These are phyloP conservation scores for Phaeosphaeriaceae sp. DNA, from an alignment of 2,329 filamentous ascomycete species.

Conservation along the genomic window DNA sequence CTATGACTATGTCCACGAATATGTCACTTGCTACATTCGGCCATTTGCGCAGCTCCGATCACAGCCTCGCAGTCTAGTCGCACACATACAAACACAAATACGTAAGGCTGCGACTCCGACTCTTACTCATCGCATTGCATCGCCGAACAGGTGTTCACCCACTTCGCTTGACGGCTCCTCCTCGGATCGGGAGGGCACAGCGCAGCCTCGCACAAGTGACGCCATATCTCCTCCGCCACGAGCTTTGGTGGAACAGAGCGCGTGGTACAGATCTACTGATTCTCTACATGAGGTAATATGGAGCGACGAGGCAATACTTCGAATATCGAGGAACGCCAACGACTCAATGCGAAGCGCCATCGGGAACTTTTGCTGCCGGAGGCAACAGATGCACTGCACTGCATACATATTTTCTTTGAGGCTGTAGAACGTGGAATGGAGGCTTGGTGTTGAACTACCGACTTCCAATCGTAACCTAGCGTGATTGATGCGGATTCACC, in stretches of 20 bases:
- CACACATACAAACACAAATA: background rate
- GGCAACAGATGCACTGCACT: background rate
- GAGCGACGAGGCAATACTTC: background rate
- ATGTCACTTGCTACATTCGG: background rate
- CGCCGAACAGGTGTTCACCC: constrained; percentile 8
- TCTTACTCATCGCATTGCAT: background rate
- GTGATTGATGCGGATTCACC: background rate
- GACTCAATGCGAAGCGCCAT: background rate
- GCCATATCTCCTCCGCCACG: background rate
- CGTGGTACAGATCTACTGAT: background rate
- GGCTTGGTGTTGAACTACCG: background rate
- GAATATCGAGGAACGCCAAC: background rate
- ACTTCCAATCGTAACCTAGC: background rate
- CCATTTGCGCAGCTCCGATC: background rate
- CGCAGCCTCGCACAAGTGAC: constrained; percentile 1
- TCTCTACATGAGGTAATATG: background rate
- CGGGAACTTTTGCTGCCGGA: background rate
- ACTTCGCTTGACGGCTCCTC: constrained; percentile 1
- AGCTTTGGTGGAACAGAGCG: background rate
- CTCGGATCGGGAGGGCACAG: background rate
- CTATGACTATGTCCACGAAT: background rate
- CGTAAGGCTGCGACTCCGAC: background rate
- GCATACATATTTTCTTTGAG: background rate
- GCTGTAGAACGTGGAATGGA: background rate
- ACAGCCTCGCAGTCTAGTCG: constrained; percentile 2